A percentile compares a stretch with the other conserved stretches of the same genome.
phyloP scores from a whole-genome alignment of 371 early-diverging fungal genomes.

The Fennellomyces sp. region DNA sequence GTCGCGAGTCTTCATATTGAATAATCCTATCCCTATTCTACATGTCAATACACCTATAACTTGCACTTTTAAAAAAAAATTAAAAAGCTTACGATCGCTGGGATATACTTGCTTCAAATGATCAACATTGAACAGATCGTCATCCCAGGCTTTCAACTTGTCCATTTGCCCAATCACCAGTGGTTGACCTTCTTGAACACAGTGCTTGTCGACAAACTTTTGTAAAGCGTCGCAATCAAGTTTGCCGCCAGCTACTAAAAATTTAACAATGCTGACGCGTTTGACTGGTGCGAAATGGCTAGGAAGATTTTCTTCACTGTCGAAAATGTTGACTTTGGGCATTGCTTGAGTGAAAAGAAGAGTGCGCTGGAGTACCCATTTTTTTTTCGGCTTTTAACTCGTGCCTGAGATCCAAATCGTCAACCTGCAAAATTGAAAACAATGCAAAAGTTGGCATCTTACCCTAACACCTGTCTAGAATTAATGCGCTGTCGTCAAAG shows the following conservation, averaged over 20 bases:
- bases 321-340: conserved; percentile 1
- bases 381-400: too few species aligned
- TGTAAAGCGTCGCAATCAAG: conserved; percentile 1
- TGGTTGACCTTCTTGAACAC: conserved; percentile 44
- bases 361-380: too few species aligned
- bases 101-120: conserved; percentile 26
- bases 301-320: conserved; percentile 4
- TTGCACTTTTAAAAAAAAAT: not conserved
- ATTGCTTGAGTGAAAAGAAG: not conserved
- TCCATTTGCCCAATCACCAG: conserved; percentile 50
- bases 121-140: conserved; percentile 31
- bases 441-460: too few species aligned
- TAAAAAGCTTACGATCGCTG: conserved; percentile 25
- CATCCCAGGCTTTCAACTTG: conserved; percentile 28
- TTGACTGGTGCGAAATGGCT: conserved; percentile 7
- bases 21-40: not conserved
- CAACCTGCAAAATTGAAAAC: too few species aligned
- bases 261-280: conserved; percentile 14
- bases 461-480: too few species aligned
- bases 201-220: conserved; percentile 27
- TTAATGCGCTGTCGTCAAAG: too few species aligned
- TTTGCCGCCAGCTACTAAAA: not conserved
- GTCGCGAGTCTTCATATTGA: not conserved
- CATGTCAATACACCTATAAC: not conserved
- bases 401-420: too few species aligned